Conservation (phyloP, 1,284 basidiomycete genomes). For the Abortiporus biennis region DNA sequence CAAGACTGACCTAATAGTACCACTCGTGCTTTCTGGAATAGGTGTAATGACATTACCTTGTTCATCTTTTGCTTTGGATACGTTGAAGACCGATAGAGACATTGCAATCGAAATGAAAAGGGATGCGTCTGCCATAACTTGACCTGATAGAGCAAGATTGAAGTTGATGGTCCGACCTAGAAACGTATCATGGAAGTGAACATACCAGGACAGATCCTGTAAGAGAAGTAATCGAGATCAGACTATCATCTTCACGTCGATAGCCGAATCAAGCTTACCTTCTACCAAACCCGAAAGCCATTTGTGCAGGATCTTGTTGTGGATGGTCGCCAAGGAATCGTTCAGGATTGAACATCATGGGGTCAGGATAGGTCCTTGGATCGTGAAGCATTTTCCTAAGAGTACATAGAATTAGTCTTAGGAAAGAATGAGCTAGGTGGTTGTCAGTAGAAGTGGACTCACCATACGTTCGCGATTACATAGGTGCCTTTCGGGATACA, state of each 20-base stretch:
- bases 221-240: no score
- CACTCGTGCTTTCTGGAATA: not conserved
- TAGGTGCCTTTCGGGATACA: slow-evolving; percentile 12
- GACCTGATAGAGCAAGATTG: no score
- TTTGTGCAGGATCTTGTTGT: not conserved
- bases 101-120: slow-evolving; percentile 17
- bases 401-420: not conserved
- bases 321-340: slow-evolving; percentile 1
- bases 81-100: slow-evolving; percentile 14
- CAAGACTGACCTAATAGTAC: slow-evolving; percentile 2
- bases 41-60: slow-evolving; percentile 1
- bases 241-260: no score
- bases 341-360: slow-evolving; percentile 2
- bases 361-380: slow-evolving; percentile 2
- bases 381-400: slow-evolving; percentile 5
- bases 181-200: no score
- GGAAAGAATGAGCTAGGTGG: not conserved
- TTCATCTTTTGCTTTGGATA: slow-evolving; percentile 8
- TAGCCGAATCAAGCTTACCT: no score
- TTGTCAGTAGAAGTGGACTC: not conserved
- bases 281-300: slow-evolving; percentile 4
- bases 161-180: no score
- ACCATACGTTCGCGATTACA: slow-evolving; percentile 14
- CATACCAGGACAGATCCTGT: not conserved
- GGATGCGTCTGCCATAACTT: slow-evolving; percentile 15